Evolutionary conservation across 2,329 filamentous ascomycete species (phyloP), one percentile per base, ranked within the genome.

Genomic region (Verticillium nonalfalfae): DNA sequence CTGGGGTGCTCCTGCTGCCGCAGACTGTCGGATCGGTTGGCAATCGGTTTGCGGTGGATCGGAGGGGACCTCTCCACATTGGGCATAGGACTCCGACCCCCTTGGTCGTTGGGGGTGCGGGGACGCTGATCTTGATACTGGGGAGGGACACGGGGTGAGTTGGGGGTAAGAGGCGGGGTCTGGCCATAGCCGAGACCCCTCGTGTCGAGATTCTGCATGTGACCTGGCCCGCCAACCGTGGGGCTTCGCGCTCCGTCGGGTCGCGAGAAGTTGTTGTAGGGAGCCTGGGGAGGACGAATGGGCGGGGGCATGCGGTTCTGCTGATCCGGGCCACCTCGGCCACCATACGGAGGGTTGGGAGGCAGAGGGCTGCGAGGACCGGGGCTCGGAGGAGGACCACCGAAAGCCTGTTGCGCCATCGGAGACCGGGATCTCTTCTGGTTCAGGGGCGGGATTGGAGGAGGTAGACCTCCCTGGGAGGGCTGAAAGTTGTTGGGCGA

Each of bases 21-120:
- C 60, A 60, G 18, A 21, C 45, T 75, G 63, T 75, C 75, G 6
- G 69, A 66, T 58, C 77, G 75, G n/a, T 70, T 66, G 31, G 81
- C 79, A 13, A 85, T 66, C 31, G 83, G 82, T 68, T 86, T 86
- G 63, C 83, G 76, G 58, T 75, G 73, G 52, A 83, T 74, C 38
- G 76, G 74, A 59, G 75, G 76, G n/a, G 71, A 73, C 26, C 77
- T 77, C 61, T 79, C 75, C 14, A 79, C 62, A 38, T 56, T 33
- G n/a, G n/a, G 45, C 45, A n/a, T 15, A 14, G 39, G 57, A 26
- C 35, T 36, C 2, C 38, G 57, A 50, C 64, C 14, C 36, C 56
- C n/a, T 31, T 57, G 56, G 38, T 54, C 57, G 38, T 21, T 39
- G 38, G 36, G 59, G 38, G 50, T 56, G 33, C 21, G 60, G 35